These are phyloP conservation scores for Sicyos edulis DNA, from an alignment of 306 rosid genomes.

Conservation along the genomic window DNA sequence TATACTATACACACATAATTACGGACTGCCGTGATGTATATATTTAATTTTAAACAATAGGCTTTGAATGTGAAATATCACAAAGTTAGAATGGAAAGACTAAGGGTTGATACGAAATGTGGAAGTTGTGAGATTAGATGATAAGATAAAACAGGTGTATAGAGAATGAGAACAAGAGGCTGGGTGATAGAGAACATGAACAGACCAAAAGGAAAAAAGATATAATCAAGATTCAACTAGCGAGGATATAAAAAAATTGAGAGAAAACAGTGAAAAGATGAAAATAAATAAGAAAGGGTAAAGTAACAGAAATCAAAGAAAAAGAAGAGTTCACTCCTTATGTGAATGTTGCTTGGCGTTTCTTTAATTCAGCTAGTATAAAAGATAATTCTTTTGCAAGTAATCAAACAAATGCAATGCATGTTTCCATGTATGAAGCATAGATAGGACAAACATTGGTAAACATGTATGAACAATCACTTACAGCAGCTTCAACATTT, in stretches of 20 bases:
- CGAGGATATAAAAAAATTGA: neutral
- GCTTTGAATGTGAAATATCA: neutral
- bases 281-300: neutral
- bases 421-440: neutral
- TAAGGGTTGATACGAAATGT: neutral
- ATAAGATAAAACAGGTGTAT: neutral
- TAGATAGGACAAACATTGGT: no score
- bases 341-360: neutral
- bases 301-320: neutral
- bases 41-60: neutral
- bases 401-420: neutral
- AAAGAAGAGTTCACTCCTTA: neutral
- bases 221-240: neutral
- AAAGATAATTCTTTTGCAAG: neutral
- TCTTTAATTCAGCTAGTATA: neutral
- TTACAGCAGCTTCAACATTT: constrained; percentile 89
- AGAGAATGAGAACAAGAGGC: neutral
- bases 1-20: neutral
- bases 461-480: no score
- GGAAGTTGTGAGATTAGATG: neutral
- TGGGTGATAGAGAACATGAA: neutral
- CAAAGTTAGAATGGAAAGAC: neutral
- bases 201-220: neutral
- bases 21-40: neutral
- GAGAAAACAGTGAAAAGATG: neutral